Conservation (phyloP, 352 stramenopile genomes). For the Hyaloperonospora brassicae region DNA sequence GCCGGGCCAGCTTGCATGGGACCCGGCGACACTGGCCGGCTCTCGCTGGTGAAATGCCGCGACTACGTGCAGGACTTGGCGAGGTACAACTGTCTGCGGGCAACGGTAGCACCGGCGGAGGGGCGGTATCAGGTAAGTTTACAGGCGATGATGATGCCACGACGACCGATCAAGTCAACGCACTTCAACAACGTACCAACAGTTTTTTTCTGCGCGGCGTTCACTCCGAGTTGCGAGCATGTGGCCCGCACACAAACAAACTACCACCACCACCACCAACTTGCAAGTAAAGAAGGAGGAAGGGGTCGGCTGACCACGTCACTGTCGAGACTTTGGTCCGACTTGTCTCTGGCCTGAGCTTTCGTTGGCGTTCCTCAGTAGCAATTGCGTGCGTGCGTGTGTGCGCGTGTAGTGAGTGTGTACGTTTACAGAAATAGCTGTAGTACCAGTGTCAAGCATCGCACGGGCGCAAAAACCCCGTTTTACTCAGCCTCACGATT, state of each 20-base stretch:
- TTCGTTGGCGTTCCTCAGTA: constrained; percentile 23
- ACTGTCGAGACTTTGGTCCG: constrained; percentile 9
- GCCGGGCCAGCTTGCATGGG: constrained; percentile 1
- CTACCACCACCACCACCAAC: no score
- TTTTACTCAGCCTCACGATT: no score
- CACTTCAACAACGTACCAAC: neutral
- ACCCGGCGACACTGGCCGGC: constrained; percentile 8
- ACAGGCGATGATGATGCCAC: neutral
- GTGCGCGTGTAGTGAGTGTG: no score
- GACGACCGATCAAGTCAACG: neutral
- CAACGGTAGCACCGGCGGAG: neutral
- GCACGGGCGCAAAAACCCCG: no score
- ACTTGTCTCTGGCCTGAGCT: constrained; percentile 18
- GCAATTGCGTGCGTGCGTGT: no score
- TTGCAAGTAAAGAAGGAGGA: no score
- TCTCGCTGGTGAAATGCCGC: constrained; percentile 6
- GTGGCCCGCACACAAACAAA: no score
- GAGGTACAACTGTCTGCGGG: constrained; percentile 6
- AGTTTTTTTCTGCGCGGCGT: no score
- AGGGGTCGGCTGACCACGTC: neutral
- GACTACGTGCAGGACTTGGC: constrained; percentile 3
- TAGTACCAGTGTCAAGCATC: neutral
- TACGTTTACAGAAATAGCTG: constrained; percentile 8
- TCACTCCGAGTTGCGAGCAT: no score
- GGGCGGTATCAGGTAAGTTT: neutral